Conservation (phyloP, 345 rosid species). For the Mangifera indica region DNA sequence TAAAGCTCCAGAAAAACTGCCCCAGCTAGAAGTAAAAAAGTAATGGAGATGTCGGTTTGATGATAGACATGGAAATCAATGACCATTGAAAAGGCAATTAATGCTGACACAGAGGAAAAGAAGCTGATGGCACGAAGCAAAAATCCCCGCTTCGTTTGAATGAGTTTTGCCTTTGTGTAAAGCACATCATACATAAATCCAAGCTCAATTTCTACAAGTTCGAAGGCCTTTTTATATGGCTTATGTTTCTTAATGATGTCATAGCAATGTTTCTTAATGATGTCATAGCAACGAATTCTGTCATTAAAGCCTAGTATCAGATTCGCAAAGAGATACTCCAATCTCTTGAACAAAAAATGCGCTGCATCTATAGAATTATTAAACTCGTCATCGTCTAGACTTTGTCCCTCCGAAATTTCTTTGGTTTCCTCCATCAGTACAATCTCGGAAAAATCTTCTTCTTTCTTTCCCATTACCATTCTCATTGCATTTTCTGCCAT, state of each 20-base stretch:
- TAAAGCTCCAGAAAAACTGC: background rate
- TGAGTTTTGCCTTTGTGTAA: constrained; percentile 33
- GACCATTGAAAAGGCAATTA: background rate
- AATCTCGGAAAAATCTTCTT: too few relatives aligned
- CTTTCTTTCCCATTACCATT: background rate
- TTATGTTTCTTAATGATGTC: background rate
- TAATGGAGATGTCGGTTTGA: background rate
- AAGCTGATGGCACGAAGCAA: constrained; percentile 4
- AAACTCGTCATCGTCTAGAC: too few relatives aligned
- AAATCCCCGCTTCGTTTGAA: constrained; percentile 13
- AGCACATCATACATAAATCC: background rate
- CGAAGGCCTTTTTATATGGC: constrained; percentile 25
- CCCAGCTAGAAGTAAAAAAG: background rate
- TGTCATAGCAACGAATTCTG: constrained; percentile 15
- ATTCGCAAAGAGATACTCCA: constrained; percentile 25
- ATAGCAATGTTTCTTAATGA: too few relatives aligned
- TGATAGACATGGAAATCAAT: background rate
- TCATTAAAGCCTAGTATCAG: constrained; percentile 26
- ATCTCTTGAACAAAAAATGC: background rate
- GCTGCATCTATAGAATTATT: too few relatives aligned
- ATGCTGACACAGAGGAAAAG: background rate
- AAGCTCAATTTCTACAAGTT: constrained; percentile 33
- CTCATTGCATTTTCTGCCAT: background rate
- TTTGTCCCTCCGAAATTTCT: too few relatives aligned
- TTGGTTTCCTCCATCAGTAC: background rate